Conservation (phyloP, 2,329 filamentous ascomycete genomes). For the Fusarium chaquense region DNA sequence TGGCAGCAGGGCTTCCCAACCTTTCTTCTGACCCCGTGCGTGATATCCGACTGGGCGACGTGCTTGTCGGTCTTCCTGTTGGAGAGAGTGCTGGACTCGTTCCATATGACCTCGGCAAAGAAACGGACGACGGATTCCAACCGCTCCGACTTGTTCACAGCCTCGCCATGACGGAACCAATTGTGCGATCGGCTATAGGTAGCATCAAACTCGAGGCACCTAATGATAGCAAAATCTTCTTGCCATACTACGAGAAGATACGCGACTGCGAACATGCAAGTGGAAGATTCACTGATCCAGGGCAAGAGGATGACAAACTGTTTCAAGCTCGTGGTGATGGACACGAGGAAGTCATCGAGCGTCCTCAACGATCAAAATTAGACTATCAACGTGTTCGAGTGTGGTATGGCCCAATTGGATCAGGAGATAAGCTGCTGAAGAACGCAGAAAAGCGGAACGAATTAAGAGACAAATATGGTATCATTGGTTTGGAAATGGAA, state of each 20-base stretch:
- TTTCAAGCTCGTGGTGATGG: rapidly evolving
- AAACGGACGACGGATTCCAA: neutral
- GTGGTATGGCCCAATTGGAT: neutral
- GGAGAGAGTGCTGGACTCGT: neutral
- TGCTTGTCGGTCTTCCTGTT: neutral
- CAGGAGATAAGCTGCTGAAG: neutral
- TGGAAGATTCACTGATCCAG: neutral
- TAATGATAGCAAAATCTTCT: rapidly evolving
- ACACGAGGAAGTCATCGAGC: rapidly evolving
- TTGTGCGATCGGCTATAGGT: neutral
- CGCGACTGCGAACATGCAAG: neutral
- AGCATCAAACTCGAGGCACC: neutral
- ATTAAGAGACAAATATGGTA: neutral
- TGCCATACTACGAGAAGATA: neutral
- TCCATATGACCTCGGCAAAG: neutral
- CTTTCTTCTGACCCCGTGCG: neutral
- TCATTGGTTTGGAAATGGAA: neutral
- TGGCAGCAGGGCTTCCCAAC: neutral
- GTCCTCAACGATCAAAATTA: neutral
- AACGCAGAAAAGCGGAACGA: neutral
- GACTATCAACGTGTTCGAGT: neutral
- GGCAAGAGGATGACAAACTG: neutral
- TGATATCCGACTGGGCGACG: neutral
- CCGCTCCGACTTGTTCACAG: neutral
- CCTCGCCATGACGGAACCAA: neutral